Evolutionary conservation across 2,329 filamentous ascomycete species (phyloP), one percentile per base, ranked within the genome.

Genomic region (Arthrocladium fulminans): DNA sequence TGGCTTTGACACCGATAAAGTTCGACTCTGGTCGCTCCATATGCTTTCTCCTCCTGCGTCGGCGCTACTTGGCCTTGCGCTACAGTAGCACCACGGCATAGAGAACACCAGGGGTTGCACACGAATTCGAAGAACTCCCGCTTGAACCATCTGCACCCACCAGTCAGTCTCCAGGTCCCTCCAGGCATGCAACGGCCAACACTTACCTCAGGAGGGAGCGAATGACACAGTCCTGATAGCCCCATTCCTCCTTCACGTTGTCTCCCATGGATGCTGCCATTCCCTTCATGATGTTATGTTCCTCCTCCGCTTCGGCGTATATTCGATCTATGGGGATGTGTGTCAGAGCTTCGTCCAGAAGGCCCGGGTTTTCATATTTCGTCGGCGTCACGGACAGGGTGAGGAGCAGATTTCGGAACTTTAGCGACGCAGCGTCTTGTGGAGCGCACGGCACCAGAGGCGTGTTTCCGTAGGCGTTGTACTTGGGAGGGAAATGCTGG

Each of bases 181-280:
- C 37, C 34, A 37, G 48, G 15, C 19, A 47, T 9, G 39, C 48
- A 41, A 32, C n/a, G n/a, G n/a, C n/a, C n/a, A 41, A 24, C 51
- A 70, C 80, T 59, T 73, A 88, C 85, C 81, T 83, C 61, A 97
- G 73, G 55, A 97, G 73, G 52, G 90, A 87, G 57, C 86, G 79
- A 61, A 97, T 84, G 48, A 96, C 88, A 65, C 90, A 98, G 69
- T 98, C 92, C 67, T 97, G 90, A 64, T 97, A 96, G 49, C 89
- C 90, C 90, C 90, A 97, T 71, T 88, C 84, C 1, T 89, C 80
- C 64, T 85, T 84, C 56, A 80, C 77, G 48, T 83, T 86, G 49
- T 85, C 80, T 17, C 86, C 86, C 71, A 95, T 81, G 57, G 88
- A 94, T 63, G 85, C 85, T 25, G 90, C 90, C 66, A 94, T 83